Conservation (phyloP, 495 filamentous ascomycete species). For the Daldinia decipiens region DNA sequence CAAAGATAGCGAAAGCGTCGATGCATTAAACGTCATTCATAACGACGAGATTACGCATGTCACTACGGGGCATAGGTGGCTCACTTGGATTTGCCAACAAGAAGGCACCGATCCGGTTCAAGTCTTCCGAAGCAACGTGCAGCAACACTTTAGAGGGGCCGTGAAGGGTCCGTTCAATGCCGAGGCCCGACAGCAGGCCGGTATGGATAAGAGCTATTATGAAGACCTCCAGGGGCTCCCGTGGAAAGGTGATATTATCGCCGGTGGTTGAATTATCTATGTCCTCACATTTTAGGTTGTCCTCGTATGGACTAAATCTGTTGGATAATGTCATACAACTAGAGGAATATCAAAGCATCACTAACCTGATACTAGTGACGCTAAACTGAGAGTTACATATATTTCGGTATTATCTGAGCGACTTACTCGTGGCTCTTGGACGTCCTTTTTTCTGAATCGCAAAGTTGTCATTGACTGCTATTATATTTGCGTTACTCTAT, state of each 20-base stretch:
- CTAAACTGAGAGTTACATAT: not conserved
- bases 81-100: slow-evolving; percentile 63
- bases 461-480: not conserved
- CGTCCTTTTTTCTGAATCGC: not conserved
- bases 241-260: slow-evolving; percentile 42
- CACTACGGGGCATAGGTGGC: slow-evolving; percentile 64
- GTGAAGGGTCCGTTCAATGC: slow-evolving; percentile 63
- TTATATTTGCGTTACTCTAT: not conserved
- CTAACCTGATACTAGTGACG: not conserved
- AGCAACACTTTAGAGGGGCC: slow-evolving; percentile 58
- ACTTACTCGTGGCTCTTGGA: not conserved
- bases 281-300: not conserved
- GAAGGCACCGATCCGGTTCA: slow-evolving; percentile 62
- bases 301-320: not conserved
- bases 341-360: not conserved
- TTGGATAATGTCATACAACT: not conserved
- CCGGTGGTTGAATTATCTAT: slow-evolving; percentile 38
- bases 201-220: slow-evolving; percentile 62
- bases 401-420: not conserved
- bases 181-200: slow-evolving; percentile 60
- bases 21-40: slow-evolving; percentile 59
- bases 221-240: slow-evolving; percentile 47
- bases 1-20: slow-evolving; percentile 57
- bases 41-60: slow-evolving; percentile 67
- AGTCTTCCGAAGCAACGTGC: slow-evolving; percentile 61